Base-by-base conservation (phyloP, 345 rosid genomes). In the Salix dunnii region DNA sequence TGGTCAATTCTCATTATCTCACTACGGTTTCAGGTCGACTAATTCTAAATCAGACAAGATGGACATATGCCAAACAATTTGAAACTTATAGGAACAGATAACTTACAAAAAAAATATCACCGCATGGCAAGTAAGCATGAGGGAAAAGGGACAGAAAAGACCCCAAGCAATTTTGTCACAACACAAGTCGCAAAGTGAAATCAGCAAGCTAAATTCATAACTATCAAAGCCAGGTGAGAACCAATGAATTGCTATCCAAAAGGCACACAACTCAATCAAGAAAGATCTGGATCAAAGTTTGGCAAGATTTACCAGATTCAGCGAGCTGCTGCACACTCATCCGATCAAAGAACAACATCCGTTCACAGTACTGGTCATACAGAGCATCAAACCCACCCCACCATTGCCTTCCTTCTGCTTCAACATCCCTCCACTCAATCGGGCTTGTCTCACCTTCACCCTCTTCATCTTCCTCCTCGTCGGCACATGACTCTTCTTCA, bases 311-410 rank as follows among this genome's bases (percentile, higher is more conserved):
- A 95, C 97, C 97, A 42, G 84, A 70, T 81, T 87, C 89, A 13
- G 83, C 84, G 68, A 89, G 91, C 79, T 89, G 97, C 64, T 84
- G 91, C 33, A 87, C 84, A 79, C 89, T 92, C 79, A 90, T 82
- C 31, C 89, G 86, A 84, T 92, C 97, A 75, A 89, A 96, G 87
- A 86, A 91, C 75, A 96, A 84, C 97, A 96, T 96, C 65, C 92
- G 79, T 74, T 93, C 97, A 17, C 95, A 89, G 78, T 96, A 96
- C 85, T 90, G 92, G 55, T 86, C 97, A 83, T 96, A 92, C 20
- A 93, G 87, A 81, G 88, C 91, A 88, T 93, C 97, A 81, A 96
- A 92, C 11, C 97, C 98, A 62, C 91, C 92, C 98, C 99, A 96
- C 99, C 96, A 93, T 77, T 88, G 92, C 74, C 93, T 88, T 58